Conservation (phyloP, 2,329 filamentous ascomycete genomes). For the Aspergillus fumigatiaffinis region DNA sequence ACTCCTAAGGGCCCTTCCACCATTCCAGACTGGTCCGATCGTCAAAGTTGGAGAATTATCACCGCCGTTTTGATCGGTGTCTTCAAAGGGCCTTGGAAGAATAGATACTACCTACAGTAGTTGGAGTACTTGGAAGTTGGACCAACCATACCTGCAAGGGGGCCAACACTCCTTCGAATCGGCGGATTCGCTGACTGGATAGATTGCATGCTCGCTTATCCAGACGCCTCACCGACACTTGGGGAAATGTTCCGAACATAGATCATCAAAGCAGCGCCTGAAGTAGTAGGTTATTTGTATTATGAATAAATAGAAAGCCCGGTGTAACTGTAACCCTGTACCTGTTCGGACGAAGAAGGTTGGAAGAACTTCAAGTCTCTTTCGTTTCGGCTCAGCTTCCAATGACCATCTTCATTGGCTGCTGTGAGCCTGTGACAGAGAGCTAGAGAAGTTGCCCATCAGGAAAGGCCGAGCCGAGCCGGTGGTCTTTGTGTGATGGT, state of each 20-base stretch:
- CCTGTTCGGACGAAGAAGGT: not conserved
- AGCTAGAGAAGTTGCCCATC: not conserved
- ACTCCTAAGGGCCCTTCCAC: not conserved
- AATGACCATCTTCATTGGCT: not conserved
- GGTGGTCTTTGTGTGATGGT: slow-evolving; percentile 3
- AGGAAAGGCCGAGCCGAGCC: slow-evolving; percentile 4
- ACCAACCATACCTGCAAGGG: slow-evolving; percentile 2
- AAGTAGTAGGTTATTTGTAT: not conserved
- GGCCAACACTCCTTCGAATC: not conserved
- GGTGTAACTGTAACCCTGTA: not conserved
- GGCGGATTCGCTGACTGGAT: not conserved
- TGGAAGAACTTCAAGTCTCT: not conserved
- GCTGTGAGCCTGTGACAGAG: not conserved
- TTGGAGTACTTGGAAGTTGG: not conserved
- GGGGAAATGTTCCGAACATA: not conserved
- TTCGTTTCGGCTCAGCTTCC: not conserved
- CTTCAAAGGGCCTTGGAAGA: too few species aligned
- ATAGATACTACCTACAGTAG: too few species aligned
- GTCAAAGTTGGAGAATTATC: not conserved
- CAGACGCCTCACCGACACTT: not conserved
- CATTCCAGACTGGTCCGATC: not conserved
- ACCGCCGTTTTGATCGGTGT: not conserved
- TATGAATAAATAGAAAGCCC: not conserved
- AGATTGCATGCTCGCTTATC: not conserved
- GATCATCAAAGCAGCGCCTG: not conserved